Percentiles rank a stretch among this genome's conserved stretches.
phyloP scores from a whole-genome alignment of 352 stramenopile species.

The Globisporangium spiculum region DNA sequence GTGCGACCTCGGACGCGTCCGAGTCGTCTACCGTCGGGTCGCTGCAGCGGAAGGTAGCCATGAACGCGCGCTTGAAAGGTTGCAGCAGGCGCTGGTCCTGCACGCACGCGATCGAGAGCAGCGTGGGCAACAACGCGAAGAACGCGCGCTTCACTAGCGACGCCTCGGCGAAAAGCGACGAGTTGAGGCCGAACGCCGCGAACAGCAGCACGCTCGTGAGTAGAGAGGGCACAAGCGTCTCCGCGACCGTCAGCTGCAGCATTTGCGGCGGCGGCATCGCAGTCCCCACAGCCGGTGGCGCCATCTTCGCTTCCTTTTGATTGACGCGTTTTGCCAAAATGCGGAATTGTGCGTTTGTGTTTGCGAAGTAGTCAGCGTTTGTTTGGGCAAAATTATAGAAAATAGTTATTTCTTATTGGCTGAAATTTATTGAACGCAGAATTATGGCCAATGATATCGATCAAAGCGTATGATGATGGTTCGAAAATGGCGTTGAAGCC shows the following conservation, averaged over 20 bases:
- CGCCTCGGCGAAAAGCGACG: slow-evolving; percentile 16
- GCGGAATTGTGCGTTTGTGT: background rate
- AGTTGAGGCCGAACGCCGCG: slow-evolving; percentile 8
- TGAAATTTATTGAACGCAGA: background rate
- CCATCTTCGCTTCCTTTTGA: background rate
- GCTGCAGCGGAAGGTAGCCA: slow-evolving; percentile 3
- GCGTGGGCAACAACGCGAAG: slow-evolving; percentile 48
- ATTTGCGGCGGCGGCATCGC: background rate
- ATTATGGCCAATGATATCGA: background rate
- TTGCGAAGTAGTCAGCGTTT: background rate
- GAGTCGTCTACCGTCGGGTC: slow-evolving; percentile 18
- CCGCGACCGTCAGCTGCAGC: slow-evolving; percentile 8
- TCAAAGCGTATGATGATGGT: background rate
- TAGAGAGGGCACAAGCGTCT: slow-evolving; percentile 24
- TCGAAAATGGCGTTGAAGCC: background rate
- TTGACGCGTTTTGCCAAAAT: background rate
- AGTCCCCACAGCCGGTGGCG: background rate
- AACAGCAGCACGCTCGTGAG: slow-evolving; percentile 23
- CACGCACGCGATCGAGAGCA: slow-evolving; percentile 39
- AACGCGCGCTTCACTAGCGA: slow-evolving; percentile 39
- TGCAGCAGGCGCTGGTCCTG: slow-evolving; percentile 37
- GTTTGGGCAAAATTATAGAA: background rate
- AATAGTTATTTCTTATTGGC: background rate
- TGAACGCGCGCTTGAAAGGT: slow-evolving; percentile 29
- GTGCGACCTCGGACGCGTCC: slow-evolving; percentile 10